Percentiles rank a stretch among this genome's conserved stretches.
phyloP scores from a whole-genome alignment of 148 eudicot species.

The Rhododendron henanense region DNA sequence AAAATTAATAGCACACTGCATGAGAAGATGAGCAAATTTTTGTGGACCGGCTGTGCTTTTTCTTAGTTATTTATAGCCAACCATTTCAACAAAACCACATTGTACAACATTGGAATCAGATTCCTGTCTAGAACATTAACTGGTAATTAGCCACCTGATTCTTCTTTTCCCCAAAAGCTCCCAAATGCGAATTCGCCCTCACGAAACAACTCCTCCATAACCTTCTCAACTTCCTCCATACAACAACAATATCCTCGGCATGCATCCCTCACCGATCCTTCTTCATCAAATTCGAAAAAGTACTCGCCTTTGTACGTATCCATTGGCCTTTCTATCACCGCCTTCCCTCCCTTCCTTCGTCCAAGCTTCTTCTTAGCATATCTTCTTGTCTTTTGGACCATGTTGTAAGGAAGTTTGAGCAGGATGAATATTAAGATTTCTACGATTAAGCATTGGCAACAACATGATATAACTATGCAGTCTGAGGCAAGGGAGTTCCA shows the following conservation, averaged over 20 bases:
- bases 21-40: background rate
- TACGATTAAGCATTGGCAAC: conserved; percentile 77
- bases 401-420: conserved; percentile 48
- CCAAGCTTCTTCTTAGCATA: conserved; percentile 45
- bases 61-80: background rate
- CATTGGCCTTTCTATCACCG: background rate
- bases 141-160: conserved; percentile 10
- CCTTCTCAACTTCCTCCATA: conserved; percentile 68
- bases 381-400: conserved; percentile 35
- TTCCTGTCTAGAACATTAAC: conserved; percentile 18
- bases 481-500: conserved; percentile 51
- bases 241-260: conserved; percentile 22
- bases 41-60: background rate
- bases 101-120: conserved; percentile 28
- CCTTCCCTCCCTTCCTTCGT: conserved; percentile 19
- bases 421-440: conserved; percentile 50
- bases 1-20: background rate
- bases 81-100: conserved; percentile 41
- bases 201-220: conserved; percentile 51
- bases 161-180: conserved; percentile 73
- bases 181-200: conserved; percentile 87
- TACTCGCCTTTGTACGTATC: conserved; percentile 6
- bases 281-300: conserved; percentile 7
- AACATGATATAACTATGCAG: conserved; percentile 74
- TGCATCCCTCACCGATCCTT: conserved; percentile 7